Evolutionary conservation across 345 rosid species (phyloP), one percentile per base, ranked within the genome.

Genomic region (Ricinus communis): DNA sequence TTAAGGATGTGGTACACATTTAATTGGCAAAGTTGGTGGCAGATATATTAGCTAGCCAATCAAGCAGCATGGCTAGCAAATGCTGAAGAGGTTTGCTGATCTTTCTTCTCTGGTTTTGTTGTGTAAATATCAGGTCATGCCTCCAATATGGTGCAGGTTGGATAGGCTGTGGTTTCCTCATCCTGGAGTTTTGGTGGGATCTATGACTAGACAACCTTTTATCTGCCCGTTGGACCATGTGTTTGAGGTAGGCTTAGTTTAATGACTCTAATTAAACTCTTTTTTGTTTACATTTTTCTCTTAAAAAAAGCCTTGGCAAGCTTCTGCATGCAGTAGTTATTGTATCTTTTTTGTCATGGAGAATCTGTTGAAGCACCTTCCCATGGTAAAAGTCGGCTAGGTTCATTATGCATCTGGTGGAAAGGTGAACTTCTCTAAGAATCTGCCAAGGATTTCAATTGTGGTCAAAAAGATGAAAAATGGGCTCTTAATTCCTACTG

Each of bases 111-210:
- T 68, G 68, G 38, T 49, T 63, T 72, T 70, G 68, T 14, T 71
- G 24, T 64, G 3, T 71, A 60, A 58, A 33, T 78, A 75, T 79
- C 82, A 95, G 99, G 90, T 95, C 65, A 86, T 95, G 94, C 99
- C 99, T 71, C 98, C 97, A 13, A 63, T 95, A 64, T 95, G 99
- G 99, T 95, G 99, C 85, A 90, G 98, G 85, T 74, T 95, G 86
- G 99, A 95, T 78, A 88, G 98, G 80, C 81, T 95, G 60, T 95
- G 99, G 99, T 95, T 92, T 88, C 84, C 90, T 8, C 99, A 95
- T 86, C 98, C 99, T 21, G 99, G 99, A 70, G 86, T 85, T 75
- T 83, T 95, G 67, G 76, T n/a, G 62, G 99, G 98, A 63, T 82
- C 99, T 53, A 68, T 95, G 90, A 95, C 99, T 16, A 86, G 88